A percentile compares a stretch with the other conserved stretches of the same genome.
phyloP scores from a whole-genome alignment of 192 early-diverging fungal genomes.

The Kickxella alabastrina region DNA sequence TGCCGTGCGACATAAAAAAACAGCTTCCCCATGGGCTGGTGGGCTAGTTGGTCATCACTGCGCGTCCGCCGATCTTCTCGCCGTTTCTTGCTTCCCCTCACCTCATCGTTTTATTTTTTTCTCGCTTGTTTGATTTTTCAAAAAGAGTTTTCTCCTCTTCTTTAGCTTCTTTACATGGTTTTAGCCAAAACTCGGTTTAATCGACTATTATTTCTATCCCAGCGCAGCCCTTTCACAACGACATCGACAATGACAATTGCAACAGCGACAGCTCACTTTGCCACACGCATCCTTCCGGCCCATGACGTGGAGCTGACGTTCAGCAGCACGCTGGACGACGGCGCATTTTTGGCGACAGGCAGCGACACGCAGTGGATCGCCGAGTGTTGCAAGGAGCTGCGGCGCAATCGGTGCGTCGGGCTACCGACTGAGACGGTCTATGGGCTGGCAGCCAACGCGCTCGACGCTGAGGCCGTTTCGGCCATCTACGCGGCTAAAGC shows the following conservation, averaged over 20 bases:
- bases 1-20: too few species aligned
- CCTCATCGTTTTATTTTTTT: too few species aligned
- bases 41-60: too few species aligned
- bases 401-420: constrained; percentile 63
- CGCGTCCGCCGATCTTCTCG: too few species aligned
- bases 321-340: constrained; percentile 25
- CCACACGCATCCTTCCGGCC: constrained; percentile 9
- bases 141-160: too few species aligned
- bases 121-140: too few species aligned
- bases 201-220: background rate
- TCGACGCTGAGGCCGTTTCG: constrained; percentile 59
- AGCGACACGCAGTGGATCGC: constrained; percentile 26
- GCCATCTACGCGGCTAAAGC: constrained; percentile 84
- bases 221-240: background rate
- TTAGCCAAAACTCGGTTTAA: too few species aligned
- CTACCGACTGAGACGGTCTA: constrained; percentile 99
- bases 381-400: constrained; percentile 57
- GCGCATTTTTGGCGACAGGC: constrained; percentile 10
- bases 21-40: too few species aligned
- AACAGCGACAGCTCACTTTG: constrained; percentile 1
- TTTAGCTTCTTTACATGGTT: too few species aligned
- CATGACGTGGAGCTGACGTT: constrained; percentile 3
- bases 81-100: too few species aligned
- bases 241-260: constrained; percentile 12
- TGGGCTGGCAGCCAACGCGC: constrained; percentile 89